phyloP scores from a whole-genome alignment of 306 rosid species.

The Cucurbita maxima region DNA sequence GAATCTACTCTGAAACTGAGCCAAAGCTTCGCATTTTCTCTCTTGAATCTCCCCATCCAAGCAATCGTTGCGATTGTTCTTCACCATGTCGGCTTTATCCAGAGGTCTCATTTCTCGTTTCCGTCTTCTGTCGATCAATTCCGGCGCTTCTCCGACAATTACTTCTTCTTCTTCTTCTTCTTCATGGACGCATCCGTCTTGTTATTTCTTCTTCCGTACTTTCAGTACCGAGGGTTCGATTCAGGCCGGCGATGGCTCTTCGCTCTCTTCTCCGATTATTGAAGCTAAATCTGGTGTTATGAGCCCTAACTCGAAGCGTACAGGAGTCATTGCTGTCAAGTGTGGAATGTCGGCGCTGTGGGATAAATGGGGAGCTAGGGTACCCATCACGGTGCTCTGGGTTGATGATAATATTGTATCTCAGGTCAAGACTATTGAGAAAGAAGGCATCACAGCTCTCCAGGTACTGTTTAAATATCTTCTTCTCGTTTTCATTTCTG shows the following conservation, averaged over 20 bases:
- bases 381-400: constrained; percentile 77
- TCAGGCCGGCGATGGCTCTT: constrained; percentile 13
- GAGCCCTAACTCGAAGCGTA: constrained; percentile 51
- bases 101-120: constrained; percentile 56
- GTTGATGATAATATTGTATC: constrained; percentile 92
- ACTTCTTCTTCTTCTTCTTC: background rate
- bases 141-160: background rate
- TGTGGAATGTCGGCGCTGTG: constrained; percentile 95
- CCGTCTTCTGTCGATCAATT: constrained; percentile 16
- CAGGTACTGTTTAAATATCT: constrained; percentile 35
- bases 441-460: constrained; percentile 58
- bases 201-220: constrained; percentile 11
- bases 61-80: background rate
- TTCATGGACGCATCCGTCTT: background rate
- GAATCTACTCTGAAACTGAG: background rate
- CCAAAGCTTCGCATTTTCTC: background rate
- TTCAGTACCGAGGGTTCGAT: constrained; percentile 30
- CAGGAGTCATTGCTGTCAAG: constrained; percentile 70
- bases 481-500: background rate
- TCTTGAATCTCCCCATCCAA: background rate
- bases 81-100: constrained; percentile 50
- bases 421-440: constrained; percentile 73
- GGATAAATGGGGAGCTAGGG: constrained; percentile 96
- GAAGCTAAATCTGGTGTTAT: constrained; percentile 40
- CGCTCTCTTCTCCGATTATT: constrained; percentile 17